Conservation (phyloP, 2,329 filamentous ascomycete species). For the Penicillium sp. region DNA sequence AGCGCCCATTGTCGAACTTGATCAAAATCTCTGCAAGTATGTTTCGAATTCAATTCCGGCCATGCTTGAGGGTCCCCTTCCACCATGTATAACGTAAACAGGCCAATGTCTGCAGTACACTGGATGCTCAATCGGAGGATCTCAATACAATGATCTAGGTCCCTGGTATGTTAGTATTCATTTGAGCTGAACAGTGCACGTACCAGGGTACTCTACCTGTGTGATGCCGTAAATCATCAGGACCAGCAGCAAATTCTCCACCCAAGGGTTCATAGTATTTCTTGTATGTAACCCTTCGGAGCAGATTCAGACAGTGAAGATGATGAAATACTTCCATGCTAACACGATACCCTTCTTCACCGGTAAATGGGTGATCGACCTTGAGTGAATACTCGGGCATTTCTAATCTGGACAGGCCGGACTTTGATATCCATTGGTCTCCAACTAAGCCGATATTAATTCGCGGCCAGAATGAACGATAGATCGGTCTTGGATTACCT, state of each 20-base stretch:
- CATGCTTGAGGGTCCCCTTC: conserved; percentile 9
- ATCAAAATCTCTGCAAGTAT: conserved; percentile 9
- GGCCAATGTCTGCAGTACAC: conserved; percentile 7
- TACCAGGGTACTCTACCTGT: background rate
- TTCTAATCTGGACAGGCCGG: background rate
- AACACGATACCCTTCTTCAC: conserved; percentile 10
- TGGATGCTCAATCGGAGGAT: conserved; percentile 4
- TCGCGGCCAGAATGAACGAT: background rate
- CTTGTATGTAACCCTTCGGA: conserved; percentile 8
- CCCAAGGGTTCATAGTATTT: conserved; percentile 11
- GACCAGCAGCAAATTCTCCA: conserved; percentile 6
- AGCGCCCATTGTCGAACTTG: conserved; percentile 3
- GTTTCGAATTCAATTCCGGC: conserved; percentile 9
- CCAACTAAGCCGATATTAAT: background rate
- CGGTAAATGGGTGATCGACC: conserved; percentile 4
- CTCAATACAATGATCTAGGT: conserved; percentile 7
- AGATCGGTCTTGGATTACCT: background rate
- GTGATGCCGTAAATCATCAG: conserved; percentile 7
- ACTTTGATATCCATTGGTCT: conserved; percentile 10
- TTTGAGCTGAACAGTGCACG: background rate
- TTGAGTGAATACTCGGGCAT: conserved; percentile 7
- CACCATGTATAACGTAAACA: conserved; percentile 11
- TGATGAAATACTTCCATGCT: conserved; percentile 13
- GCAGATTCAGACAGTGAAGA: conserved; percentile 10
- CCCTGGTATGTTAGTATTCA: background rate